A percentile compares a stretch with the other conserved stretches of the same genome.
phyloP scores from a whole-genome alignment of 495 filamentous ascomycete species.

The Neurospora terricola region DNA sequence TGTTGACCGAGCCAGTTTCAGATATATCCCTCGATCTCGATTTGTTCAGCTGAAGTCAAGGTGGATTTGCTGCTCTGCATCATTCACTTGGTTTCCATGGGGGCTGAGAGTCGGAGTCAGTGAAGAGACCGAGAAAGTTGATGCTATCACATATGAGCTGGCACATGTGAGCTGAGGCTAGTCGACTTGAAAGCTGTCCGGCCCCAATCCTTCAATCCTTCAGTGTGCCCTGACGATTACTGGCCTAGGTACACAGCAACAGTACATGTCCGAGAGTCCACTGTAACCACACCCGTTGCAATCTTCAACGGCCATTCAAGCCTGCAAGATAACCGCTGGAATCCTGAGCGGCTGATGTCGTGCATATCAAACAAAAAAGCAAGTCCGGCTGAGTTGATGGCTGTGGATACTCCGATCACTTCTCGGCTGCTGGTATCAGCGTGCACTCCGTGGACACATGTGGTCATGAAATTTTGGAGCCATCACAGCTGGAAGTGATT shows the following conservation, averaged over 20 bases:
- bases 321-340: background rate
- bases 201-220: background rate
- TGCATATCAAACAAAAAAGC: background rate
- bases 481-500: background rate
- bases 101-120: background rate
- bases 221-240: too few species aligned
- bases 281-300: background rate
- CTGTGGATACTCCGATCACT: background rate
- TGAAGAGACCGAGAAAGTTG: background rate
- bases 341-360: background rate
- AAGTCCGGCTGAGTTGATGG: background rate
- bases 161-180: background rate
- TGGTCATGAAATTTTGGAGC: background rate
- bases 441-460: background rate
- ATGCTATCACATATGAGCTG: background rate
- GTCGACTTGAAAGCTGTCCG: background rate
- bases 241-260: too few species aligned
- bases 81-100: background rate
- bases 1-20: background rate
- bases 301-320: background rate
- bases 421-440: background rate
- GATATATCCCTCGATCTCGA: background rate
- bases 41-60: background rate
- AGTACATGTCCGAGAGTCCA: background rate
- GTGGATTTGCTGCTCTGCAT: background rate